These are phyloP conservation scores for Boletus mariae DNA, from an alignment of 1,284 basidiomycete genomes.

Conservation along the genomic window DNA sequence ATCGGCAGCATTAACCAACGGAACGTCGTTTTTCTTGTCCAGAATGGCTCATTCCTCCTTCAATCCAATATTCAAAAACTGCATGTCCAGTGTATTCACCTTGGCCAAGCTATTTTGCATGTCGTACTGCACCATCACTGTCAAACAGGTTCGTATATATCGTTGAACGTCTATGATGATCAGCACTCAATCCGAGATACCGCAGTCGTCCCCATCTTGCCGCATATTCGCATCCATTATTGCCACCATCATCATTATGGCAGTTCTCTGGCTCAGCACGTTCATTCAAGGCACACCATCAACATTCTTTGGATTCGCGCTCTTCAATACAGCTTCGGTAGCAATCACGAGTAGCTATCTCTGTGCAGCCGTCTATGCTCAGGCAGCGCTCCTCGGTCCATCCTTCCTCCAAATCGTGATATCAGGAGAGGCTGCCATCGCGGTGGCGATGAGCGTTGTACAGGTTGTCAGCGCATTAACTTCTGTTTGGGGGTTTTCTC, in stretches of 20 bases:
- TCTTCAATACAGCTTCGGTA: slow-evolving; percentile 57
- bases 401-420: slow-evolving; percentile 63
- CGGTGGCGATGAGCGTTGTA: slow-evolving; percentile 64
- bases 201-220: slow-evolving; percentile 43
- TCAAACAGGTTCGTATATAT: slow-evolving; percentile 51
- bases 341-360: slow-evolving; percentile 63
- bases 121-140: slow-evolving; percentile 63
- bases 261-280: slow-evolving; percentile 57
- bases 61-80: slow-evolving; percentile 61
- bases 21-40: slow-evolving; percentile 69
- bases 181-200: slow-evolving; percentile 7
- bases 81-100: slow-evolving; percentile 68
- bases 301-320: slow-evolving; percentile 58
- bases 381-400: slow-evolving; percentile 71
- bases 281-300: slow-evolving; percentile 45
- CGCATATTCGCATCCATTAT: slow-evolving; percentile 42
- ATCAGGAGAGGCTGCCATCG: slow-evolving; percentile 72
- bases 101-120: slow-evolving; percentile 62
- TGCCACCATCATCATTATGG: slow-evolving; percentile 46
- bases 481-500: slow-evolving; percentile 43
- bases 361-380: slow-evolving; percentile 62
- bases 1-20: slow-evolving; percentile 63
- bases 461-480: slow-evolving; percentile 60
- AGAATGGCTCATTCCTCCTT: slow-evolving; percentile 54
- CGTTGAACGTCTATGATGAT: background rate